These are phyloP conservation scores for Mycogone perniciosa DNA, from an alignment of 2,329 filamentous ascomycete species.

Conservation along the genomic window DNA sequence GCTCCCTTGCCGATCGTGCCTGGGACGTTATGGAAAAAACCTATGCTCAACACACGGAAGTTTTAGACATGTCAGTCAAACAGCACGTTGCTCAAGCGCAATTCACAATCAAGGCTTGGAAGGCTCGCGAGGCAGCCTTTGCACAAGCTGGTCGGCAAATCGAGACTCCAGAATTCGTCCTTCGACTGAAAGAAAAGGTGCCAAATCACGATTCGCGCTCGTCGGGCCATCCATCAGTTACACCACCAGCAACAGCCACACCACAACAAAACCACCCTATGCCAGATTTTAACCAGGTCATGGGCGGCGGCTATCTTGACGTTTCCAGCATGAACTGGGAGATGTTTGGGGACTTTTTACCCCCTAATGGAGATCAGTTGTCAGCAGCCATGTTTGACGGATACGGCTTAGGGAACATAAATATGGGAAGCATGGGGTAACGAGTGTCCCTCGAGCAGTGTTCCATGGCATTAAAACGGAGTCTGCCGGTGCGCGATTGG, in stretches of 20 bases:
- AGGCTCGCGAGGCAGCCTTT: slow-evolving; percentile 39
- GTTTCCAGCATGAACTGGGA: slow-evolving; percentile 40
- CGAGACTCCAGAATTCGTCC: slow-evolving; percentile 40
- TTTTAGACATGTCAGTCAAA: slow-evolving; percentile 43
- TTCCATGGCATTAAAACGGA: background rate
- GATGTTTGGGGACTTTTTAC: slow-evolving; percentile 33
- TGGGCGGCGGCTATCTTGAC: slow-evolving; percentile 39
- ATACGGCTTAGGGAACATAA: slow-evolving; percentile 17
- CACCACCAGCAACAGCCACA: slow-evolving; percentile 23
- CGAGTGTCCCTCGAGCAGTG: background rate
- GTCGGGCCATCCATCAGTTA: slow-evolving; percentile 24
- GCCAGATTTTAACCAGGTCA: slow-evolving; percentile 36
- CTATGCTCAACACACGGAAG: slow-evolving; percentile 44
- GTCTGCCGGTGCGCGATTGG: background rate
- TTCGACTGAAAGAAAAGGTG: slow-evolving; percentile 37
- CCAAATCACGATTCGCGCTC: slow-evolving; percentile 33
- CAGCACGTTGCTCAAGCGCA: slow-evolving; percentile 39
- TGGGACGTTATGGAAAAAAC: slow-evolving; percentile 43
- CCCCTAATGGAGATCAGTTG: slow-evolving; percentile 22
- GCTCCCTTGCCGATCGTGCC: slow-evolving; percentile 46
- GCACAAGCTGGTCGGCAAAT: slow-evolving; percentile 30
- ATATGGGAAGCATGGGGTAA: slow-evolving; percentile 5
- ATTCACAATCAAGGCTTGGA: slow-evolving; percentile 48
- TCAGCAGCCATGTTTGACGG: slow-evolving; percentile 27
- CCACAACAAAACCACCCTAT: slow-evolving; percentile 18